A percentile compares a stretch with the other conserved stretches of the same genome.
phyloP scores from a whole-genome alignment of 2,329 filamentous ascomycete genomes.

The Sphaerulina vaccinii region DNA sequence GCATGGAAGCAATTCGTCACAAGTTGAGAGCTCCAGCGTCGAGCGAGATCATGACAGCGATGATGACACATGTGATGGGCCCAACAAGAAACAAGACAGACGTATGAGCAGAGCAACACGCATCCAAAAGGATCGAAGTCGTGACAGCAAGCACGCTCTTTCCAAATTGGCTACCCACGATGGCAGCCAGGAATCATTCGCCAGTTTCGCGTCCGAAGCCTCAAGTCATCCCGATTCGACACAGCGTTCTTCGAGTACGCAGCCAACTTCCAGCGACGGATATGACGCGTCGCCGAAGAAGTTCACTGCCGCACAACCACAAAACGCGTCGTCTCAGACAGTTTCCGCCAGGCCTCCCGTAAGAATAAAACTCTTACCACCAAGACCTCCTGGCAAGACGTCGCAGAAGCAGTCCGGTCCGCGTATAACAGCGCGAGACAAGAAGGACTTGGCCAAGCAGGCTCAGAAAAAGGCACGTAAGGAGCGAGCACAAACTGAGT shows the following conservation, averaged over 20 bases:
- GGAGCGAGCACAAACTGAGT: conserved; percentile 36
- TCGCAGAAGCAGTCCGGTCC: conserved; percentile 38
- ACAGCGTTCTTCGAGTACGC: conserved; percentile 26
- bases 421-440: conserved; percentile 38
- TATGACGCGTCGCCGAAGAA: conserved; percentile 17
- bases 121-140: conserved; percentile 31
- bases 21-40: conserved; percentile 50
- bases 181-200: conserved; percentile 39
- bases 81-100: conserved; percentile 54
- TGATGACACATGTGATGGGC: conserved; percentile 47
- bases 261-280: conserved; percentile 23
- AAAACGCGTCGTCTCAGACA: conserved; percentile 9
- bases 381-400: conserved; percentile 36
- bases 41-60: conserved; percentile 54
- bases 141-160: conserved; percentile 33
- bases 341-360: conserved; percentile 27
- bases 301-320: conserved; percentile 1
- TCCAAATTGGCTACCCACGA: conserved; percentile 34
- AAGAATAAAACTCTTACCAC: conserved; percentile 38
- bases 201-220: conserved; percentile 35
- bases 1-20: conserved; percentile 42
- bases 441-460: conserved; percentile 43
- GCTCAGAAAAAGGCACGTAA: conserved; percentile 45
- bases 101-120: conserved; percentile 47
- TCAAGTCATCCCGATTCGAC: conserved; percentile 33